Percentiles rank a stretch among this genome's conserved stretches.
Conservation (phyloP, 495 filamentous ascomycete species). For the Sphaerosporella brunnea region DNA sequence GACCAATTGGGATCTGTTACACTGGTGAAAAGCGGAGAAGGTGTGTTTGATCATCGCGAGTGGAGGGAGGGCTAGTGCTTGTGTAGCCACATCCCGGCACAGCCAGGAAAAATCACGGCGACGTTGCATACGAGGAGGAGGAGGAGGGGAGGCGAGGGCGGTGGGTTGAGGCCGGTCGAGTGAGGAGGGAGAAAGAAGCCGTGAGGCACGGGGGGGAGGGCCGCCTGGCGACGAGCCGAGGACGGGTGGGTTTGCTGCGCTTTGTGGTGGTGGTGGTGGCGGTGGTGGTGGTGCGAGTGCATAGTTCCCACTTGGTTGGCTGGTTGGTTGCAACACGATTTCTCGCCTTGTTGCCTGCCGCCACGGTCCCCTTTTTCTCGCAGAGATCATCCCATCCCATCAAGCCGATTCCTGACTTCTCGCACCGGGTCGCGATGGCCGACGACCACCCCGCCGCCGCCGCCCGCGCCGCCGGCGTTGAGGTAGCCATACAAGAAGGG, state of each 20-base stretch:
- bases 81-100: neutral
- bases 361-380: neutral
- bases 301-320: neutral
- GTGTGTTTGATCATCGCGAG: neutral
- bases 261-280: neutral
- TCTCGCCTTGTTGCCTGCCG: neutral
- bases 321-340: neutral
- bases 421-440: neutral
- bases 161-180: neutral
- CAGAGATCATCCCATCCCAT: too few species aligned
- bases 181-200: neutral
- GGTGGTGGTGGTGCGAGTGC: neutral
- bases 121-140: neutral
- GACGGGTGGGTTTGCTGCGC: too few species aligned
- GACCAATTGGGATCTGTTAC: neutral
- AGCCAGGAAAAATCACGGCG: neutral
- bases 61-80: neutral
- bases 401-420: too few species aligned
- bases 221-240: too few species aligned
- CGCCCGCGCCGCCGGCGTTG: neutral
- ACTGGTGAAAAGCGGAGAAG: neutral
- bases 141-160: neutral
- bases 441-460: neutral
- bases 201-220: too few species aligned
- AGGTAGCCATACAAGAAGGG: neutral